Evolutionary conservation across 2,329 filamentous ascomycete genomes (phyloP), one percentile per base, ranked within the genome.

Genomic region (Colletotrichum sp.): DNA sequence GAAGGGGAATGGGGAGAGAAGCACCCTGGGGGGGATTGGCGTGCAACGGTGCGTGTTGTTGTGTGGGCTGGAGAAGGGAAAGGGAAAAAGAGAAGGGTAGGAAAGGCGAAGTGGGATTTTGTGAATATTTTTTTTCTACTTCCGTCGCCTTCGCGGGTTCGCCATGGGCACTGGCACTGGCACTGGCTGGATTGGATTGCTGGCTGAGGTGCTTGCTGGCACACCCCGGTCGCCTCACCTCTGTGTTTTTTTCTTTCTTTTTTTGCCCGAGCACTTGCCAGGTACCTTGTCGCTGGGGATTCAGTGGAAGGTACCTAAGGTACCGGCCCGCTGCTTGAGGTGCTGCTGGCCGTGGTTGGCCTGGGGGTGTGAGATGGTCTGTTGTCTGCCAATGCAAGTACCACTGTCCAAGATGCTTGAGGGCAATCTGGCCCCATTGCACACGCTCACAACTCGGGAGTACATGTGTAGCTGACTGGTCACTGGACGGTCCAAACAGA

Each of bases 11-110:
- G 72, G 71, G 75, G 73, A 81, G 81, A 81, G 80, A 84, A 84
- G 85, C 85, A 86, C 86, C 86, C 86, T 83, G 79, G 79, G 79
- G 80, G 78, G 66, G 80, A 85, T 87, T 87, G 87, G 83, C 86
- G 84, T 85, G 85, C 86, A 78, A 75, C 86, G 85, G 85, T 83
- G 86, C 85, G 86, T 77, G 71, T 71, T 75, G 77, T 77, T 76
- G 76, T 76, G 74, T 78, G 77, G 79, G 75, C 76, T 78, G 75
- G 65, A 75, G 64, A 67, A 75, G 69, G 68, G 72, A 64, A 74
- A 73, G 69, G 66, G 61, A 67, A 76, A 65, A 65, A 69, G 70
- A 78, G 44, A 76, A 73, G 61, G 67, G 70, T 66, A 68, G 62
- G 71, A 74, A 67, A 64, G 65, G 57, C 32, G 73, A 76, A 73